Conservation (phyloP, 371 early-diverging fungal species). For the Blastocladiella emersonii region DNA sequence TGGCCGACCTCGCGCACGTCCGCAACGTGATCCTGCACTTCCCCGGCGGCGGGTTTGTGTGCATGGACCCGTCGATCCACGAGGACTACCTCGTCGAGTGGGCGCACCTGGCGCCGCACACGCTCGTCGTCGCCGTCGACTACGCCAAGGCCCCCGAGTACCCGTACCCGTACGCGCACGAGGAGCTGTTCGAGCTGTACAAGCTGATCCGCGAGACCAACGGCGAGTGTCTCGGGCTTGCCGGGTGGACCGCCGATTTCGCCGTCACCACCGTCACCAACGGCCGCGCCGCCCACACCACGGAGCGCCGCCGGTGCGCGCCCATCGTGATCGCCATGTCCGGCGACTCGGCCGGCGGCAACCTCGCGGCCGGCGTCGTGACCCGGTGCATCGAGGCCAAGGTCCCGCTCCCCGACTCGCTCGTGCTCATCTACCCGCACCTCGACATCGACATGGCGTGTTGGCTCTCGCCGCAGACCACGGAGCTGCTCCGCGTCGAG, state of each 20-base stretch:
- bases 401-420: constrained; percentile 44
- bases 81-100: constrained; percentile 51
- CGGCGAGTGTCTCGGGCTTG: constrained; percentile 53
- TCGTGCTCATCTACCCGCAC: constrained; percentile 80
- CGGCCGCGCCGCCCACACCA: neutral
- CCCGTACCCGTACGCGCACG: constrained; percentile 82
- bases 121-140: constrained; percentile 63
- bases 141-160: constrained; percentile 91
- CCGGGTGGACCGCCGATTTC: constrained; percentile 35
- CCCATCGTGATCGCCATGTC: constrained; percentile 46
- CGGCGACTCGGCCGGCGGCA: constrained; percentile 94
- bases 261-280: neutral
- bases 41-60: constrained; percentile 39
- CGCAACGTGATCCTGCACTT: neutral
- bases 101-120: constrained; percentile 32
- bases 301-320: constrained; percentile 14
- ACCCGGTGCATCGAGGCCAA: constrained; percentile 50
- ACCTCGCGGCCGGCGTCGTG: constrained; percentile 50
- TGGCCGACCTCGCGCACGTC: constrained; percentile 23
- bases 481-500: constrained; percentile 47
- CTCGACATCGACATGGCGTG: constrained; percentile 76
- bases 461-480: constrained; percentile 67
- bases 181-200: constrained; percentile 88
- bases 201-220: constrained; percentile 41
- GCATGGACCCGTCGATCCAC: constrained; percentile 66